These are phyloP conservation scores for Cutaneotrichosporon cavernicola DNA, from an alignment of 1,284 basidiomycete genomes.

Conservation along the genomic window DNA sequence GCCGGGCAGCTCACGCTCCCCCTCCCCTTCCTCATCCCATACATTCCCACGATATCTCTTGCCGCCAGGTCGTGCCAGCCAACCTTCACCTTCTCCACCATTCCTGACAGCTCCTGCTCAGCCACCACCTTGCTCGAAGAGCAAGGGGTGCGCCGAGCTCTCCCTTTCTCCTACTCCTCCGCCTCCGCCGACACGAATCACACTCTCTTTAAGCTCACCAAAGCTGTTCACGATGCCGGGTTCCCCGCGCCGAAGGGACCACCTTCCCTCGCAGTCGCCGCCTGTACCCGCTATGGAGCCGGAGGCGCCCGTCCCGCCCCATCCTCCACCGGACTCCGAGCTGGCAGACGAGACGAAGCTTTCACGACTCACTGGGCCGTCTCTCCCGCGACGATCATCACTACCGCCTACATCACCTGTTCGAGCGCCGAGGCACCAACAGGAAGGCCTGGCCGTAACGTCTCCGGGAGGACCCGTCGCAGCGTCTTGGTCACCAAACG, in stretches of 20 bases:
- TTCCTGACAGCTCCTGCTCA: background rate
- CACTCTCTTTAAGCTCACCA: background rate
- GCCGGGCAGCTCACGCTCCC: slow-evolving; percentile 6
- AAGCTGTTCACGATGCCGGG: background rate
- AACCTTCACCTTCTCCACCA: background rate
- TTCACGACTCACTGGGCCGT: no score
- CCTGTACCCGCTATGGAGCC: background rate
- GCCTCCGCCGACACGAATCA: background rate
- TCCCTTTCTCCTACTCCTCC: background rate
- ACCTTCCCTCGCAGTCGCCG: background rate
- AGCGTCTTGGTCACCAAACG: background rate
- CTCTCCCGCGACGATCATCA: no score
- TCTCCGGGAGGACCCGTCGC: no score
- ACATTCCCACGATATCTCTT: background rate
- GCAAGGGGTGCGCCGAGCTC: slow-evolving; percentile 1
- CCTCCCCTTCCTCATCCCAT: background rate
- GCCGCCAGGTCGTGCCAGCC: background rate
- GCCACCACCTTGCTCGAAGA: background rate
- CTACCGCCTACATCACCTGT: no score
- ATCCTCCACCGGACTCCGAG: background rate
- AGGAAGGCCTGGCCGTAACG: no score
- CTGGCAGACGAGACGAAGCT: no score
- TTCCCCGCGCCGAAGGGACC: background rate
- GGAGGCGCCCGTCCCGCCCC: background rate
- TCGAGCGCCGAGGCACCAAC: no score